phyloP scores from a whole-genome alignment of 768 basidiomycete species.

The Calocybe indica region DNA sequence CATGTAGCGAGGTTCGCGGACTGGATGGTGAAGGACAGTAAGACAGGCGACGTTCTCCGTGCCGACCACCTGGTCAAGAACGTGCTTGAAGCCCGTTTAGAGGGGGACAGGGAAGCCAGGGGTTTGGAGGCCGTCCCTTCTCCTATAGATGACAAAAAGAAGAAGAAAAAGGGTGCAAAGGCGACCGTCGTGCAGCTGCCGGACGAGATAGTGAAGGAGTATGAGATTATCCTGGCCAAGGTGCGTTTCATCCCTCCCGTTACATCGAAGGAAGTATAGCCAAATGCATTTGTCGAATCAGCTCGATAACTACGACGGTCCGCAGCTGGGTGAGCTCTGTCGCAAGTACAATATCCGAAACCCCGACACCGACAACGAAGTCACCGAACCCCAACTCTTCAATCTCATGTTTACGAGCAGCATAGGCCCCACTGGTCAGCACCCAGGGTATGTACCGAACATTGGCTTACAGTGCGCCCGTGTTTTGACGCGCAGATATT shows the following conservation, averaged over 20 bases:
- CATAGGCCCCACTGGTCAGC: slow-evolving; percentile 96
- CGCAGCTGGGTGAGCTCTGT: slow-evolving; percentile 85
- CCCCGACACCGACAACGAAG: slow-evolving; percentile 89
- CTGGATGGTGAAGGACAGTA: slow-evolving; percentile 97
- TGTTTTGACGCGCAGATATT: not conserved
- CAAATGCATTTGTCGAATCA: slow-evolving; percentile 18
- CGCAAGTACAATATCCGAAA: slow-evolving; percentile 74
- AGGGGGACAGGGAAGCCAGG: slow-evolving; percentile 86
- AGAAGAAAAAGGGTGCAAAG: slow-evolving; percentile 76
- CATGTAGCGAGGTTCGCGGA: slow-evolving; percentile 98
- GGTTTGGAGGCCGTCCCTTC: slow-evolving; percentile 58
- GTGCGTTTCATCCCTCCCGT: slow-evolving; percentile 34
- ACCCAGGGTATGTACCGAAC: slow-evolving; percentile 66
- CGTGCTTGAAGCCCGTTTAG: slow-evolving; percentile 85
- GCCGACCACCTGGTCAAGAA: slow-evolving; percentile 95
- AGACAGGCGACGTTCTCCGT: slow-evolving; percentile 94
- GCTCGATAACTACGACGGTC: slow-evolving; percentile 93
- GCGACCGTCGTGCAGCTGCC: slow-evolving; percentile 61
- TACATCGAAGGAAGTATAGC: not conserved
- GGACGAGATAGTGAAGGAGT: slow-evolving; percentile 69
- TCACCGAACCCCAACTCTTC: slow-evolving; percentile 90
- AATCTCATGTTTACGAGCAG: slow-evolving; percentile 98
- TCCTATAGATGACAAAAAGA: slow-evolving; percentile 56
- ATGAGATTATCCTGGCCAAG: slow-evolving; percentile 84
- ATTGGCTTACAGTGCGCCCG: not conserved